Evolutionary conservation across 352 stramenopile genomes (phyloP).

Genomic region (Phytophthora cactorum): DNA sequence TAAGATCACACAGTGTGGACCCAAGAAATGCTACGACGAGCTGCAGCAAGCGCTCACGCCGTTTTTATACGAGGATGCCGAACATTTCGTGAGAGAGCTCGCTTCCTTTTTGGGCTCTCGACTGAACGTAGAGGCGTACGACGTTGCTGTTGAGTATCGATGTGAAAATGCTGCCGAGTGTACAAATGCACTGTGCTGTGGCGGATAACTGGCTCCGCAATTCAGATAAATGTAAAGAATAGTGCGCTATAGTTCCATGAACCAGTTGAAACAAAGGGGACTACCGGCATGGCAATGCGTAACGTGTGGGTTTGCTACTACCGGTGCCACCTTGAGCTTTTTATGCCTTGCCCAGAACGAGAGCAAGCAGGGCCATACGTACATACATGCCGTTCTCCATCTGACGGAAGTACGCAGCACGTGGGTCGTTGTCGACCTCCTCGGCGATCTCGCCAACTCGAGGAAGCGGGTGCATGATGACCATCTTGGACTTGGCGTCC

Average conservation of each 20-base stretch:
- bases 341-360: slow-evolving; percentile 91
- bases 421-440: slow-evolving; percentile 96
- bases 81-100: slow-evolving; percentile 66
- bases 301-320: slow-evolving; percentile 7
- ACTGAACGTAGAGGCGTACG: slow-evolving; percentile 75
- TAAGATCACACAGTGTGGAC: slow-evolving; percentile 46
- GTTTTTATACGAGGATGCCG: slow-evolving; percentile 71
- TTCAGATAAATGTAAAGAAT: slow-evolving; percentile 27
- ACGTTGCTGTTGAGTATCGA: slow-evolving; percentile 65
- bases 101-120: slow-evolving; percentile 69
- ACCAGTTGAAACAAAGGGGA: slow-evolving; percentile 10
- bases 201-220: slow-evolving; percentile 2
- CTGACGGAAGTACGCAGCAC: slow-evolving; percentile 97
- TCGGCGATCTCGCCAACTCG: slow-evolving; percentile 97
- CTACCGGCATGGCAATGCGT: slow-evolving; percentile 3
- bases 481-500: slow-evolving; percentile 90
- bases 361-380: slow-evolving; percentile 97
- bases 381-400: slow-evolving; percentile 99
- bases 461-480: slow-evolving; percentile 99
- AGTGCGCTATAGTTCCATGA: slow-evolving; percentile 25
- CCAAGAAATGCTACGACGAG: slow-evolving; percentile 47
- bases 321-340: background rate
- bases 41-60: slow-evolving; percentile 56
- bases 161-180: slow-evolving; percentile 54
- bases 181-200: slow-evolving; percentile 47